These are phyloP conservation scores for Aegle marmelos DNA, from an alignment of 345 rosid genomes.

Conservation along the genomic window DNA sequence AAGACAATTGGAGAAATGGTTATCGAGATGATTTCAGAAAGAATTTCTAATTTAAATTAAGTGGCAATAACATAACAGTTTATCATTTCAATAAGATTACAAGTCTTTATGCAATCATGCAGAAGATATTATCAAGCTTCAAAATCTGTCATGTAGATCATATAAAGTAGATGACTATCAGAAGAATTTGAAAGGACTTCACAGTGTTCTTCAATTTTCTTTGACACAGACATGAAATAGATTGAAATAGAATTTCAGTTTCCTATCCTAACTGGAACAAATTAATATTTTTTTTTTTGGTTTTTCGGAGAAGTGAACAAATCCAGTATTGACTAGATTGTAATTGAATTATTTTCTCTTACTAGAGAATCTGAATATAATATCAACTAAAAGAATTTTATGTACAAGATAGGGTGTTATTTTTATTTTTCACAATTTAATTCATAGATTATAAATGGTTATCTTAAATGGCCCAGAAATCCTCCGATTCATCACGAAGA, in stretches of 20 bases:
- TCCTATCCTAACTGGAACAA: neutral
- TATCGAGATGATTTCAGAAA: neutral
- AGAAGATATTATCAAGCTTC: neutral
- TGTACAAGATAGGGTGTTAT: neutral
- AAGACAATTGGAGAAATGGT: neutral
- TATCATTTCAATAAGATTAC: neutral
- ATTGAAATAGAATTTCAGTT: neutral
- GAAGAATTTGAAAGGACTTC: neutral
- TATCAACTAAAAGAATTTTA: neutral
- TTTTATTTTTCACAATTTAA: neutral
- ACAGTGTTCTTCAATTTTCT: neutral
- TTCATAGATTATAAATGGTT: neutral
- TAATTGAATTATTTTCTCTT: neutral
- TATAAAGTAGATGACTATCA: neutral
- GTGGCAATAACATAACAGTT: neutral
- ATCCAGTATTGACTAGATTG: neutral
- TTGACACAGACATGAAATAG: neutral
- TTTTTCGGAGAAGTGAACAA: no score
- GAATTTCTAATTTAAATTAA: neutral
- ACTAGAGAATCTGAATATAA: neutral
- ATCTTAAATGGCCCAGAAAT: neutral
- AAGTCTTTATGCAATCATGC: neutral
- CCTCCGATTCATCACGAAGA: neutral
- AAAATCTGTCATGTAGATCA: neutral
- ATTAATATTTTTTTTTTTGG: neutral